phyloP scores from a whole-genome alignment of 768 basidiomycete species.

The Tricholoma hemisulphureum region DNA sequence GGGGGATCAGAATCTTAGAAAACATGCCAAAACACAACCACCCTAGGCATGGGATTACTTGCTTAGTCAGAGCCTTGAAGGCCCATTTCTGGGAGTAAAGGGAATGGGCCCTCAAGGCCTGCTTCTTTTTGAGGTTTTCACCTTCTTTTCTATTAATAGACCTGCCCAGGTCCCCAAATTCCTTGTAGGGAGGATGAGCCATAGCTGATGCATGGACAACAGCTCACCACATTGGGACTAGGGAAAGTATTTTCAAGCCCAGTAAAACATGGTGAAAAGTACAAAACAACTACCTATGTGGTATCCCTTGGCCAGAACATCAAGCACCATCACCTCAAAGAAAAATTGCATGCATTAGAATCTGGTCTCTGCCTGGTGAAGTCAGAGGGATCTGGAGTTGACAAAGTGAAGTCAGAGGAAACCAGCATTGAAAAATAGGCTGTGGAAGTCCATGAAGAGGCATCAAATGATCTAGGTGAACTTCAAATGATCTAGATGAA shows the following conservation, averaged over 20 bases:
- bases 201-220: constrained; percentile 3
- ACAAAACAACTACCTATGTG: constrained; percentile 5
- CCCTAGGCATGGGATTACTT: too few relatives aligned
- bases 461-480: neutral
- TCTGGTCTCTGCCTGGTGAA: neutral
- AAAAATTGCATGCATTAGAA: neutral
- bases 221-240: constrained; percentile 12
- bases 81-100: too few relatives aligned
- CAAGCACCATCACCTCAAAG: neutral
- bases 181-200: neutral
- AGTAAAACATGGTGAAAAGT: constrained; percentile 12
- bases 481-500: neutral
- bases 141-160: neutral
- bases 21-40: too few relatives aligned
- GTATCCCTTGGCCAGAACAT: constrained; percentile 3
- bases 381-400: neutral
- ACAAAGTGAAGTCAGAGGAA: neutral
- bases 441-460: neutral
- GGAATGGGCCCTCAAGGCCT: neutral
- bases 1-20: too few relatives aligned
- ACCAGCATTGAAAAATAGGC: neutral
- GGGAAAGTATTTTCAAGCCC: constrained; percentile 21
- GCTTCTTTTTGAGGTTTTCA: neutral
- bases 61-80: neutral
- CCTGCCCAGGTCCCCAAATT: neutral